Conservation (phyloP, 441 rosid genomes). For the Aleurites moluccanus region DNA sequence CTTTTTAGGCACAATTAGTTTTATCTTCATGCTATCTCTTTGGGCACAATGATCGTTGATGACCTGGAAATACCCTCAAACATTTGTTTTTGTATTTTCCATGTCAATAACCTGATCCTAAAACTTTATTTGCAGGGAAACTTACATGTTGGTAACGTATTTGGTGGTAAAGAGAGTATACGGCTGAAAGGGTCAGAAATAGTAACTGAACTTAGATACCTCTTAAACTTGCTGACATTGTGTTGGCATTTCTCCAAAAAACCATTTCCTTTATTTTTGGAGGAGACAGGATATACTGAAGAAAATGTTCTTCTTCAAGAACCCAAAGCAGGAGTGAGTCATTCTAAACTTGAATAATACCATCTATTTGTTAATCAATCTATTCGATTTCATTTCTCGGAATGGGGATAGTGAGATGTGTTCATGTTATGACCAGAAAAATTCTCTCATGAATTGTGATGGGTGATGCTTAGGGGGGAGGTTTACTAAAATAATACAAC, state of each 20-base stretch:
- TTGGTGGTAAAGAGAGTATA: constrained; percentile 81
- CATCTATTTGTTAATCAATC: constrained; percentile 8
- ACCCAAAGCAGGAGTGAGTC: constrained; percentile 92
- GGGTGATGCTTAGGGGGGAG: neutral
- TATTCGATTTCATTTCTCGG: neutral
- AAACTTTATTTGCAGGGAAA: constrained; percentile 56
- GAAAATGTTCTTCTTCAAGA: constrained; percentile 86
- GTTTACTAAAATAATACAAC: no score
- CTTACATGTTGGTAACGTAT: constrained; percentile 64
- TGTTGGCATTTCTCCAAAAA: constrained; percentile 98
- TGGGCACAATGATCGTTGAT: neutral
- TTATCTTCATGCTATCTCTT: neutral
- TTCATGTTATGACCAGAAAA: neutral
- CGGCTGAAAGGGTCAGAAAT: constrained; percentile 66
- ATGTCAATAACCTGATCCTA: constrained; percentile 16
- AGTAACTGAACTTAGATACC: constrained; percentile 58
- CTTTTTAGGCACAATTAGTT: no score
- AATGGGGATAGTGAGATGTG: neutral
- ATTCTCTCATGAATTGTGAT: neutral
- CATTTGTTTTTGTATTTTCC: neutral
- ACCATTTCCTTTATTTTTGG: constrained; percentile 73
- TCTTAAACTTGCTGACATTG: constrained; percentile 68
- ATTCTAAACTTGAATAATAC: constrained; percentile 14
- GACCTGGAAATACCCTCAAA: neutral
- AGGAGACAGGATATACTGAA: constrained; percentile 74